These are phyloP conservation scores for Barnettozyma californica DNA, from an alignment of 805 yeast species.

Conservation along the genomic window DNA sequence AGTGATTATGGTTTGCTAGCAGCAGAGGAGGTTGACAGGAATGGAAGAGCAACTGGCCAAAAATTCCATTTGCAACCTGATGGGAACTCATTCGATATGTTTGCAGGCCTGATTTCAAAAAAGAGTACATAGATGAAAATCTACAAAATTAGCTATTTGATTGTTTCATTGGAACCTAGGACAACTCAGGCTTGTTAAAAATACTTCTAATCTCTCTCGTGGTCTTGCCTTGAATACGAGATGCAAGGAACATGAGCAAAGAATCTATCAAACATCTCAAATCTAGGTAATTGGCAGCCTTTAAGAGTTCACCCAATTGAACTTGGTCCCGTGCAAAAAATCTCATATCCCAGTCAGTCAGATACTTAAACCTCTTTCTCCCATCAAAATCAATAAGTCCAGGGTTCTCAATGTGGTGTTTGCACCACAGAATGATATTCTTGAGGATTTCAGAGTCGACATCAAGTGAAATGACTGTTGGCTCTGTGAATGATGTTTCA, in stretches of 20 bases:
- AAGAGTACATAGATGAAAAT: conserved; percentile 19
- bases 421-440: background rate
- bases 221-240: background rate
- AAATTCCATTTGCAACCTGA: conserved; percentile 83
- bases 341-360: background rate
- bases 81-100: conserved; percentile 95
- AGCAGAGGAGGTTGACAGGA: conserved; percentile 58
- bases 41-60: conserved; percentile 45
- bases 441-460: background rate
- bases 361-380: background rate
- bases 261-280: background rate
- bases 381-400: background rate
- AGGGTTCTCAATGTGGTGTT: background rate
- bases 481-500: background rate
- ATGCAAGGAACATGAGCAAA: background rate
- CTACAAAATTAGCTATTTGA: background rate
- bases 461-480: background rate
- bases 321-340: background rate
- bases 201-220: background rate
- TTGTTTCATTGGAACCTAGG: too few relatives aligned
- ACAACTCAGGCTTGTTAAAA: background rate
- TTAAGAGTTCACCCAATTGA: background rate
- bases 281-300: background rate
- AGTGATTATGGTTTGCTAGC: conserved; percentile 76
- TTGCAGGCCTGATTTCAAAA: conserved; percentile 76